Conservation (phyloP, 179 eudicot genomes). For the Beta lomatogona region DNA sequence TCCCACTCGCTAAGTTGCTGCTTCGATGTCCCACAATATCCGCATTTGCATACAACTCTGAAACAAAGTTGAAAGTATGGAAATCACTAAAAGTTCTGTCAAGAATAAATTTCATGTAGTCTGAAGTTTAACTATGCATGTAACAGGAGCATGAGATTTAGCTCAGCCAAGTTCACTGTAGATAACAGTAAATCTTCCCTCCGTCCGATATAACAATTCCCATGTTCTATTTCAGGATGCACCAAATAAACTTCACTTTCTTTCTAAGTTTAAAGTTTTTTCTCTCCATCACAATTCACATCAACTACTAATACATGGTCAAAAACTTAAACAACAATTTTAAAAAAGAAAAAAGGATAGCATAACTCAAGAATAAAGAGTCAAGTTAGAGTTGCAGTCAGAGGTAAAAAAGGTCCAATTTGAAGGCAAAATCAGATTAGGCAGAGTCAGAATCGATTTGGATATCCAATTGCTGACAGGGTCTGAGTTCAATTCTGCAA, state of each 20-base stretch:
- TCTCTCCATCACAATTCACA: not conserved
- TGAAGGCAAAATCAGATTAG: no score
- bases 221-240: not conserved
- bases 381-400: no score
- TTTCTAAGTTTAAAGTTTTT: not conserved
- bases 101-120: not conserved
- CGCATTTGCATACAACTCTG: constrained; percentile 74
- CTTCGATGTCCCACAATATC: constrained; percentile 57
- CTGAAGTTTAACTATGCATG: not conserved
- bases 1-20: constrained; percentile 79
- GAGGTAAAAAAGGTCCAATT: no score
- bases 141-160: not conserved
- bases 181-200: not conserved
- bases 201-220: not conserved
- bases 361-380: no score
- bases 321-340: no score
- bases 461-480: no score
- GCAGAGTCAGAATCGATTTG: no score
- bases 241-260: not conserved
- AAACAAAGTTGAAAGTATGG: constrained; percentile 11
- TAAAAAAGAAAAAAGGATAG: no score
- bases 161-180: not conserved
- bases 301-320: not conserved
- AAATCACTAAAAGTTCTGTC: constrained; percentile 7
- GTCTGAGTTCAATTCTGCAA: no score